phyloP scores from a whole-genome alignment of 139 green algal genomes.

The Volvox reticuliferus region DNA sequence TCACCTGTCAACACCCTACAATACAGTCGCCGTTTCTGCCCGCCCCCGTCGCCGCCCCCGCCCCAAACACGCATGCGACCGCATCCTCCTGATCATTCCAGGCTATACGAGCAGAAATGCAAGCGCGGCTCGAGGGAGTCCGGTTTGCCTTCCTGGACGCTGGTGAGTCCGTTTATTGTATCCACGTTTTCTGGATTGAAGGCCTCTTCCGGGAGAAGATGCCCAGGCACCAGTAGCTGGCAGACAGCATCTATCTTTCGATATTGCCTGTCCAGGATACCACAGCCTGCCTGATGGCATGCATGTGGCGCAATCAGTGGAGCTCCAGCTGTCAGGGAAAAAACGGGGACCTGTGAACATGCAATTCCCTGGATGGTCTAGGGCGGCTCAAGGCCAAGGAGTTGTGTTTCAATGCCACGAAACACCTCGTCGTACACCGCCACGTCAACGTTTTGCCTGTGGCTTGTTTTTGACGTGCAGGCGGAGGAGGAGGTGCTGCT shows the following conservation, averaged over 20 bases:
- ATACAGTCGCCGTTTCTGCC: not conserved
- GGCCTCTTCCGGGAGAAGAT: not conserved
- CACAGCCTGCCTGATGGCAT: not conserved
- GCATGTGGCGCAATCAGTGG: not conserved
- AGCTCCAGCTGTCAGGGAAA: not conserved
- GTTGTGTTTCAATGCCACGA: not conserved
- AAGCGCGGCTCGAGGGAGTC: slow-evolving; percentile 14
- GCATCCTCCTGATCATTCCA: not conserved
- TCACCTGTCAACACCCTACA: not conserved
- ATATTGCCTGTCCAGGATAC: no score
- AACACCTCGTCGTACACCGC: no score
- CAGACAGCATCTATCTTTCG: not conserved
- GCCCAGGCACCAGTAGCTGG: no score
- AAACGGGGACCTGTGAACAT: not conserved
- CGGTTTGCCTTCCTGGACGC: slow-evolving; percentile 20
- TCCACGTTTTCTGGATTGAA: not conserved
- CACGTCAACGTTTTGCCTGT: not conserved
- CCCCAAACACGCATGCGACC: no score
- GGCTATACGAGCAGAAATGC: slow-evolving; percentile 41
- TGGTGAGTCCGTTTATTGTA: not conserved
- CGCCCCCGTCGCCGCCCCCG: no score
- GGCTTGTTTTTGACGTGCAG: not conserved
- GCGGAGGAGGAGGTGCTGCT: slow-evolving; percentile 23
- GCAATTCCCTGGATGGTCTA: not conserved
- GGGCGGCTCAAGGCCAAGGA: not conserved